Base-by-base conservation (phyloP, 805 yeast genomes). In the Limtongozyma cylindracea region DNA sequence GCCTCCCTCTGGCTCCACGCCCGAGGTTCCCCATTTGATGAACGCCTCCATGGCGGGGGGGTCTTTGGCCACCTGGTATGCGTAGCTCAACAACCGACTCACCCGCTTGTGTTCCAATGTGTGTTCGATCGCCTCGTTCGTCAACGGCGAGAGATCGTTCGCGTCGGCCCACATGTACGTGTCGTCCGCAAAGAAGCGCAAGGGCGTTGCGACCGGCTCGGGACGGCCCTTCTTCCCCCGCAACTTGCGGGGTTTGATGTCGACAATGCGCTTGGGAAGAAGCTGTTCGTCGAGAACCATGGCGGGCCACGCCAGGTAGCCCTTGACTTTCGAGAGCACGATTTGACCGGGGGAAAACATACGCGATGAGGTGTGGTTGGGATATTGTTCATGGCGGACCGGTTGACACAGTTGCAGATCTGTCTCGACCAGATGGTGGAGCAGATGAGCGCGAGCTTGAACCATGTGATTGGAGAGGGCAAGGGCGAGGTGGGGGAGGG, bases 261-360 rank as follows among this genome's bases (percentile, higher is more conserved):
- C 38, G 12, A 43, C 30, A 13, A 74, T 60, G 31, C 53, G 47
- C 11, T 47, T 59, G 1, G 91, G 88, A 4, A 76, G 49, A 6
- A 61, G 40, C 10, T 55, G 51, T 27, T 49, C 58, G 2, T 68
- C 69, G 4, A 76, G 56, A 3, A 74, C 65, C 64, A 76, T 67
- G 3, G 82, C 80, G 0, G 93, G 93, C 93, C 93, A 77, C 19
- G 82, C 71, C 3, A 91, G 73, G 38, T 66, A 77, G 6, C 91
- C 91, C 35, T 74, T 77, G 21, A 77, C 65, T 40, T 77, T 77
- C 6, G 88, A 84, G 12, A 77, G 51, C 1, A 77, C 41, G 3
- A 32, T 27, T 8, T n/a, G n/a, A n/a, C n/a, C n/a, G n/a, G n/a
- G n/a, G n/a, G n/a, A n/a, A n/a, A n/a, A n/a, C n/a, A n/a, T n/a